These are phyloP conservation scores for Spergularia azorica DNA, from an alignment of 179 eudicot genomes.

Conservation along the genomic window DNA sequence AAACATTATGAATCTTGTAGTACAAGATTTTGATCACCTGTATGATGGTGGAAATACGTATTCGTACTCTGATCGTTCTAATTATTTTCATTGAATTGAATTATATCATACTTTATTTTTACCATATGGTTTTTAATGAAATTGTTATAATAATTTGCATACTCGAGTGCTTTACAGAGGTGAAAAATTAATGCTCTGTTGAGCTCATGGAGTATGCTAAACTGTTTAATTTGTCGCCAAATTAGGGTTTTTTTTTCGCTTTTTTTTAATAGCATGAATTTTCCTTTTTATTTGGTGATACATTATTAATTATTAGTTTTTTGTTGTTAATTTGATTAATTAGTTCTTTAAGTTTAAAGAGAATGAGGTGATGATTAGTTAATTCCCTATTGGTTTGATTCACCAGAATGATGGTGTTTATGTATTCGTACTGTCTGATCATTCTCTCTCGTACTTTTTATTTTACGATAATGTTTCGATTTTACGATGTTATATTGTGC, in stretches of 20 bases:
- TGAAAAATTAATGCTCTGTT: slow-evolving; percentile 12
- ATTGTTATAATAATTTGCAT: slow-evolving; percentile 3
- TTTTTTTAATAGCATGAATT: not conserved
- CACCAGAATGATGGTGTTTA: slow-evolving; percentile 36
- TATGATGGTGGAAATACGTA: slow-evolving; percentile 41
- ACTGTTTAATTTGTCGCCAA: slow-evolving; percentile 11
- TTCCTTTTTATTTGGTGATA: slow-evolving; percentile 18
- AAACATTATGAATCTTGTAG: not conserved
- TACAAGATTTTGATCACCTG: slow-evolving; percentile 44
- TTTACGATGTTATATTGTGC: too few species aligned
- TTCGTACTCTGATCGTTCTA: slow-evolving; percentile 36
- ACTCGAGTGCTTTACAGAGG: slow-evolving; percentile 24
- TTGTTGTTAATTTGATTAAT: not conserved
- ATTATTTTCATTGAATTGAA: too few species aligned
- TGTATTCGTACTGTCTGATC: slow-evolving; percentile 57
- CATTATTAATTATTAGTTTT: not conserved
- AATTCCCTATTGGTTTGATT: slow-evolving; percentile 42
- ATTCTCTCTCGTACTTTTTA: slow-evolving; percentile 19
- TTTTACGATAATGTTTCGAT: too few species aligned
- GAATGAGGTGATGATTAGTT: slow-evolving; percentile 33
- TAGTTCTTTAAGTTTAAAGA: not conserved
- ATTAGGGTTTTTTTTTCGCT: slow-evolving; percentile 12
- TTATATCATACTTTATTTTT: too few species aligned
- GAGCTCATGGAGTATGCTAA: slow-evolving; percentile 31
- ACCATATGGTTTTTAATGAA: not conserved